These are phyloP conservation scores for Neofusicoccum sp. DNA, from an alignment of 2,329 filamentous ascomycete genomes.

Conservation along the genomic window DNA sequence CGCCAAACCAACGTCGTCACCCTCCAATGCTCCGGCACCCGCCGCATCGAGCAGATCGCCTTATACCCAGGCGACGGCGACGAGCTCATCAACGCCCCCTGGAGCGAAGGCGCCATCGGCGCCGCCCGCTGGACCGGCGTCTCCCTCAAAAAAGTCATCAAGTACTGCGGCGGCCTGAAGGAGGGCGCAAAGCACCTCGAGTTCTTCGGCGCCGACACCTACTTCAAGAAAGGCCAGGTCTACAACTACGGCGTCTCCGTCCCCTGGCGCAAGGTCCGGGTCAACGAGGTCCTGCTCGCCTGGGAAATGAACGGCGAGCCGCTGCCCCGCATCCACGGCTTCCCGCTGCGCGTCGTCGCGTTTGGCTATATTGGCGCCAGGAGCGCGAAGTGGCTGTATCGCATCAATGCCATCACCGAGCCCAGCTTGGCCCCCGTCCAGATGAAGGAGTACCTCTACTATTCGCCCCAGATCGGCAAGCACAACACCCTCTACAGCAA, in stretches of 20 bases:
- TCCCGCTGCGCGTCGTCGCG: constrained; percentile 61
- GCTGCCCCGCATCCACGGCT: constrained; percentile 65
- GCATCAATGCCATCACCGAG: constrained; percentile 58
- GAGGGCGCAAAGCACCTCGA: constrained; percentile 61
- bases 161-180: constrained; percentile 63
- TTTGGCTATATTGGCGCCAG: constrained; percentile 66
- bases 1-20: constrained; percentile 59
- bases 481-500: constrained; percentile 60
- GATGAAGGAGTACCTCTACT: constrained; percentile 66
- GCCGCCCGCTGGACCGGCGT: constrained; percentile 64
- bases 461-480: constrained; percentile 66
- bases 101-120: constrained; percentile 61
- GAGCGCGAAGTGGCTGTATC: constrained; percentile 63
- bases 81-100: constrained; percentile 48
- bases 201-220: constrained; percentile 68
- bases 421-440: constrained; percentile 62
- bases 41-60: constrained; percentile 66
- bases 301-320: constrained; percentile 71
- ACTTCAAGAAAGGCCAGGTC: constrained; percentile 65
- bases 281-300: constrained; percentile 64
- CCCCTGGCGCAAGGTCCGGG: constrained; percentile 65
- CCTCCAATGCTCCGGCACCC: constrained; percentile 67
- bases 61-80: constrained; percentile 67
- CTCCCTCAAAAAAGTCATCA: constrained; percentile 67
- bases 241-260: constrained; percentile 68